Evolutionary conservation across 306 rosid species (phyloP), one percentile per base, ranked within the genome.

Genomic region (Parietaria judaica): DNA sequence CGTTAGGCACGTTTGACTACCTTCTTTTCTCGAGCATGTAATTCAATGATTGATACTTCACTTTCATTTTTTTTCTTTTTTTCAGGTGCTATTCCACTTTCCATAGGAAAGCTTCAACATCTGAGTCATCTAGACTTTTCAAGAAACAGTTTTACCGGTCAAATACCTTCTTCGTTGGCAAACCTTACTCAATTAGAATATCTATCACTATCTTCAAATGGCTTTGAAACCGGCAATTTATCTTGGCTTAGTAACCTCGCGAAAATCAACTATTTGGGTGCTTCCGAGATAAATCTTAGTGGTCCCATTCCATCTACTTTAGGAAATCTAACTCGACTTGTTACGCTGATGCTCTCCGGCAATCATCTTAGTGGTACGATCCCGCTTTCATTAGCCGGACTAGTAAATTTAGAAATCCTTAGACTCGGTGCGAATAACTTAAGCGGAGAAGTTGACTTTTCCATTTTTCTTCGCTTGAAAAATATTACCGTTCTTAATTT

Each of bases 291-390:
- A 41, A 7, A 35, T 6, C 66, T 77, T 15, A 46, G 3, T 0
- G 71, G 75, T 0, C 51, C 34, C 5, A 51, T 52, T 46, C 57
- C 72, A 45, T 43, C 76, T 58, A 46, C 54, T 3, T 69, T 63
- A 10, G 13, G 58, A 54, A 71, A 76, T 41, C 70, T 63, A 23
- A 67, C 73, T 34, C 51, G 71, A 45, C 65, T 74, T 3, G 14
- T 3, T 1, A 1, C 1, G 3, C 5, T 69, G 5, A 4, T 6
- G 39, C 17, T 75, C 35, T 7, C 16, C 1, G 9, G 9, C 9
- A 41, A 8, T 41, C 45, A 41, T 5, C 45, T 41, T 8, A 41
- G 45, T 41, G 45, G 76, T 50, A 14, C 34, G n/a, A 31, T 75
- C 11, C 76, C 80, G 0, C 14, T 13, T 7, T 55, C 72, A 7